Percentiles rank a stretch among this genome's conserved stretches.
phyloP scores from a whole-genome alignment of 768 basidiomycete species.

The Crassisporium funariophilum region DNA sequence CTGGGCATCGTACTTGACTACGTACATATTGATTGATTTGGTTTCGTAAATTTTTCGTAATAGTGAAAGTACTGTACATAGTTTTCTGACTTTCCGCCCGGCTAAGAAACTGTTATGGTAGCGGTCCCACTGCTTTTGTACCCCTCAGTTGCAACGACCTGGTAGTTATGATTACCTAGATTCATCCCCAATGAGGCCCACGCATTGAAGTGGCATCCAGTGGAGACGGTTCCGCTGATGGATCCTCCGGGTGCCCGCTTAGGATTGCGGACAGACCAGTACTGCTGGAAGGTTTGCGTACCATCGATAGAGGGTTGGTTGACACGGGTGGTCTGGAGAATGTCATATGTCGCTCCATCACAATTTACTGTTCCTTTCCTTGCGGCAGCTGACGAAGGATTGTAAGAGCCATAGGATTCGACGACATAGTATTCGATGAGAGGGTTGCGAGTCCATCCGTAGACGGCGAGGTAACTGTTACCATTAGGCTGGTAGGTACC shows the following conservation, averaged over 20 bases:
- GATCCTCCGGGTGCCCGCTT: too few species aligned
- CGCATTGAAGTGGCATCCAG: slow-evolving; percentile 42
- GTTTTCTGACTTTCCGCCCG: too few species aligned
- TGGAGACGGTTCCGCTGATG: slow-evolving; percentile 31
- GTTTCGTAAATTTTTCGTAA: too few species aligned
- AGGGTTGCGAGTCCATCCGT: slow-evolving; percentile 45
- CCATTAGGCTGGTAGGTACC: slow-evolving; percentile 35
- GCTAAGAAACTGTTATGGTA: slow-evolving; percentile 12
- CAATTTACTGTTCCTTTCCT: slow-evolving; percentile 37
- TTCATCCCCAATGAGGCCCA: slow-evolving; percentile 37
- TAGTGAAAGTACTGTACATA: too few species aligned
- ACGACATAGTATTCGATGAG: slow-evolving; percentile 47
- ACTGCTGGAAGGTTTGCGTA: slow-evolving; percentile 43
- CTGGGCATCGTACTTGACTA: too few species aligned
- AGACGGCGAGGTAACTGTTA: slow-evolving; percentile 41
- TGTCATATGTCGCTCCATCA: slow-evolving; percentile 40
- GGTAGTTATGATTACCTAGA: slow-evolving; percentile 43
- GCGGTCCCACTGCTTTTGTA: slow-evolving; percentile 37
- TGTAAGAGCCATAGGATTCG: slow-evolving; percentile 38
- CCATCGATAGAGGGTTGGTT: slow-evolving; percentile 43
- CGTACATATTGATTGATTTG: too few species aligned
- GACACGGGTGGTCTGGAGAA: slow-evolving; percentile 33
- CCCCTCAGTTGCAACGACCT: slow-evolving; percentile 46
- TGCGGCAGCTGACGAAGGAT: slow-evolving; percentile 32
- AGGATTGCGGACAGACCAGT: slow-evolving; percentile 40